A percentile compares a stretch with the other conserved stretches of the same genome.
These are phyloP conservation scores for Gypsophila paniculata DNA, from an alignment of 179 eudicot genomes.

Conservation along the genomic window DNA sequence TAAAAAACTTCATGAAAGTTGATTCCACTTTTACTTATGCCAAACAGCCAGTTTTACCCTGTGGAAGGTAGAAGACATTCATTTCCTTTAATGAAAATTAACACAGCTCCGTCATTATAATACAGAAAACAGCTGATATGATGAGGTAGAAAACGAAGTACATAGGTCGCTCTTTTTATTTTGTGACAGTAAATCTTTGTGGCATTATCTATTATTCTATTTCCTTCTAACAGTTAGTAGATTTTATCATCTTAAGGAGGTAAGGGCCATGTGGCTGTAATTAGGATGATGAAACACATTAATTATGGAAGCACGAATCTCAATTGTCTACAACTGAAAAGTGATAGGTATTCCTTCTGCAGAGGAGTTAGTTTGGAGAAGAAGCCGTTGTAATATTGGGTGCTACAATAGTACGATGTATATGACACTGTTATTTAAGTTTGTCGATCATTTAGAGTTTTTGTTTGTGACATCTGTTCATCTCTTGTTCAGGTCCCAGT, in stretches of 20 bases:
- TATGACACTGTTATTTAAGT: not conserved
- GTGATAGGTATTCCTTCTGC: not conserved
- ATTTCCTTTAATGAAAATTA: not conserved
- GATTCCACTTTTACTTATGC: not conserved
- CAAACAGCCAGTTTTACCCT: too few species aligned
- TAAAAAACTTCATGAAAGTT: not conserved
- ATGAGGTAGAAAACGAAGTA: not conserved
- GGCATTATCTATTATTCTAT: not conserved
- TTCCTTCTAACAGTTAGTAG: not conserved
- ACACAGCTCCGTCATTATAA: not conserved
- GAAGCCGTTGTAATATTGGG: not conserved
- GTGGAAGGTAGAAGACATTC: too few species aligned
- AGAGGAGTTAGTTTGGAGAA: too few species aligned
- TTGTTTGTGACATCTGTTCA: constrained; percentile 5
- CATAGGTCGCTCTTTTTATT: not conserved
- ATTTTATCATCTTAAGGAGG: not conserved
- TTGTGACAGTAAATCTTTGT: not conserved
- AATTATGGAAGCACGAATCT: not conserved
- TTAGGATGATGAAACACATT: not conserved
- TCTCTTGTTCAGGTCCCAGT: constrained; percentile 64
- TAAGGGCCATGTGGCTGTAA: too few species aligned
- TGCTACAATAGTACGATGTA: not conserved
- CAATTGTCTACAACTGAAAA: not conserved
- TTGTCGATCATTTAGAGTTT: not conserved
- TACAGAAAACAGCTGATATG: not conserved